Evolutionary conservation across 192 early-diverging fungal genomes (phyloP), one percentile per base, ranked within the genome.

Genomic region (Entomortierella chlamydospora): DNA sequence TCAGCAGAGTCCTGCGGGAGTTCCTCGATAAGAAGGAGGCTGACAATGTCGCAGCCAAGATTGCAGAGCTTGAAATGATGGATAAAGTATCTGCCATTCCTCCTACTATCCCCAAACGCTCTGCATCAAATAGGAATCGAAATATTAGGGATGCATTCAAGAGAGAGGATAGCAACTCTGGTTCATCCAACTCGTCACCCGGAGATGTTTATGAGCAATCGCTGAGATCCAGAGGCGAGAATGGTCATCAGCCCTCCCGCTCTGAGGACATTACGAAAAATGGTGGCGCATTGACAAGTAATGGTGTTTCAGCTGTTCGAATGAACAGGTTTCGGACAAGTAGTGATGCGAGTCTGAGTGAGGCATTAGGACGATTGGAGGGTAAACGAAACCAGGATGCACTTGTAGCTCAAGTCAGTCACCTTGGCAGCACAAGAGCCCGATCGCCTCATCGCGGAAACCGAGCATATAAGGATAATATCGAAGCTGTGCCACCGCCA

Each of bases 301-400:
- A 20, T 42, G 25, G 22, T 62, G 61, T 29, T 26, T 49, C 61
- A 47, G 61, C 43, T 37, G 30, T 51, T 1, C 57, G 61, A 47
- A 26, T 65, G n/a, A 79, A 79, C 33, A 26, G 76, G 15, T 70
- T 64, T 30, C 45, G 76, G 17, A 79, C 68, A 22, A 62, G 61
- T 41, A 79, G 76, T 28, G 76, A 79, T 49, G 76, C 76, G 2
- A 79, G 76, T 65, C 57, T 69, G 18, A 69, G 68, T 29, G 62
- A 64, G 17, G 76, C 76, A 8, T n/a, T 79, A 50, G 68, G 76
- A 22, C 67, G 76, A 23, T 28, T 79, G 49, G 76, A 79, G 57
- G 76, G 76, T 23, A 79, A 70, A 29, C 61, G 76, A 9, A 64
- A 64, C 26, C 61, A 58, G 4, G 76, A 79, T 42, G 62, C 61